Evolutionary conservation across 2,329 filamentous ascomycete genomes (phyloP), one percentile per base, ranked within the genome.

Genomic region (Cordyceps cateniannulata): DNA sequence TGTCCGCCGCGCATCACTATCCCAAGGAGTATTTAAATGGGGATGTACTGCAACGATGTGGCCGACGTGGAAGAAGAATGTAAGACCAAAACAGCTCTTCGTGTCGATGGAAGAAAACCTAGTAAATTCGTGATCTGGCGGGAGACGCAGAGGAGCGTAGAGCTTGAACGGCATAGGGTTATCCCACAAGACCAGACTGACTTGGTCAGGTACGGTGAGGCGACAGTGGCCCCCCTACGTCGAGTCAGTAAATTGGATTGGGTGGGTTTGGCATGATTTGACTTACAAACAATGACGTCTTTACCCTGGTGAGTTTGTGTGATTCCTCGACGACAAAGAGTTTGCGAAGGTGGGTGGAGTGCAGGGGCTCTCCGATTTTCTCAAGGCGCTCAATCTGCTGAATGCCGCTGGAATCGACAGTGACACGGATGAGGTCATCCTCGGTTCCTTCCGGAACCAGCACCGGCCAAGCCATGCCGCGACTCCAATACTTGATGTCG

Each of bases 381-480:
- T 50, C 38, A 2, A 60, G 2, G 20, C 57, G 57, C 9, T 60
- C 57, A 20, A 60, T 60, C 12, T 47, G n/a, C 18, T 60, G 48
- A 45, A 60, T 38, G 16, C 57, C 57, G 20, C 57, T 52, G 7
- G 48, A 52, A 22, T 60, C 57, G n/a, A 60, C 27, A 5, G 57
- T 60, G 35, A 60, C 24, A 6, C 49, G 35, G 14, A 53, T 48
- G 18, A 60, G 22, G 14, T 47, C 27, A n/a, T 52, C 48, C 8
- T 50, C 45, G 6, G 29, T n/a, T 8, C 24, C 32, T 22, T 59
- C 24, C 3, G 35, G 1, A 7, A 10, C 3, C 32, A 32, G 56
- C 27, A 59, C 22, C 1, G 56, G 56, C 45, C 56, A 51, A n/a
- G 47, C 45, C 56, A 59, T 59, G 47, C 56, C 56, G 3, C 48